A percentile compares a stretch with the other conserved stretches of the same genome.
Evolutionary conservation across 1,284 basidiomycete genomes (phyloP).

Genomic region (Vanrija humicola): DNA sequence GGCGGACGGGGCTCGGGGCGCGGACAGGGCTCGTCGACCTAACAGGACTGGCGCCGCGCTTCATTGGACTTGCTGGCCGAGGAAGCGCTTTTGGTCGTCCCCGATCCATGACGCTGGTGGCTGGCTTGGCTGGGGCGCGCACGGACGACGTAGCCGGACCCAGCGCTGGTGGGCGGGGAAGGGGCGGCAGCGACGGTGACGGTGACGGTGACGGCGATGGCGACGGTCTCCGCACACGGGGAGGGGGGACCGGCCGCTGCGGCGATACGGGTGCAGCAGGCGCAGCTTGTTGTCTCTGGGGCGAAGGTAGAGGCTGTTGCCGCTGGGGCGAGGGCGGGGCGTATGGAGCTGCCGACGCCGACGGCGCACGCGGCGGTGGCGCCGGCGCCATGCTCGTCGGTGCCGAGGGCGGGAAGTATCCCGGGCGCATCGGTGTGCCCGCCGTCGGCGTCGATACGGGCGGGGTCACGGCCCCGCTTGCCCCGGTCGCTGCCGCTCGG

Average conservation of each 20-base stretch:
- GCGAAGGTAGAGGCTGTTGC: neutral
- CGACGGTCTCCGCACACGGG: conserved; percentile 27
- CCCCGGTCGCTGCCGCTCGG: conserved; percentile 9
- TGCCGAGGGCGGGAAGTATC: no score
- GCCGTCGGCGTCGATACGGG: no score
- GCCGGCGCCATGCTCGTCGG: neutral
- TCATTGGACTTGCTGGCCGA: no score
- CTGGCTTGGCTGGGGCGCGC: no score
- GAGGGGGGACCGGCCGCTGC: conserved; percentile 30
- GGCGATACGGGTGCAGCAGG: conserved; percentile 27
- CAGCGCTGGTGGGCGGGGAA: no score
- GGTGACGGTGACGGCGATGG: conserved; percentile 19
- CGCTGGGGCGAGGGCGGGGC: conserved; percentile 1
- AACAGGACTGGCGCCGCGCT: no score
- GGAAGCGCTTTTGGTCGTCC: no score
- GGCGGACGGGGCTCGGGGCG: neutral
- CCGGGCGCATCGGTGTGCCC: no score
- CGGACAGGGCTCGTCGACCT: no score
- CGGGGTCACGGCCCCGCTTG: neutral
- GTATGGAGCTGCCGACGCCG: neutral
- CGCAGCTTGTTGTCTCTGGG: neutral
- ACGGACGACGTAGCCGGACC: no score
- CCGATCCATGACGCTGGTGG: no score
- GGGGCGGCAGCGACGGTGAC: conserved; percentile 23
- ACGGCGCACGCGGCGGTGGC: conserved; percentile 1